Conservation (phyloP, 768 basidiomycete species). For the Dentipellis sp. region DNA sequence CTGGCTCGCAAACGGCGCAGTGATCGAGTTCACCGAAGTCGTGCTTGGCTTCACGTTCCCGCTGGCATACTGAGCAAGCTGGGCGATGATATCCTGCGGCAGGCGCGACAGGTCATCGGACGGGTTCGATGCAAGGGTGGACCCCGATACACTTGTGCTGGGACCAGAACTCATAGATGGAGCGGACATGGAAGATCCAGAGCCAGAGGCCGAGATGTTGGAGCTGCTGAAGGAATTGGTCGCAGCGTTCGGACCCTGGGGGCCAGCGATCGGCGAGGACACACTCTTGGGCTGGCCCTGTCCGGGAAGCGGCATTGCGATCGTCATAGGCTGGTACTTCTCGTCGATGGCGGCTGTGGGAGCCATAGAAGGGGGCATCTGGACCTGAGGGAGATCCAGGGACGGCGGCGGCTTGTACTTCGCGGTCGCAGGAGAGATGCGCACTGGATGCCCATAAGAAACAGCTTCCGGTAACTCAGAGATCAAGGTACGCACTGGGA, state of each 20-base stretch:
- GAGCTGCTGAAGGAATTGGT: constrained; percentile 17
- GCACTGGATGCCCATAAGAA: constrained; percentile 45
- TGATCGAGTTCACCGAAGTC: constrained; percentile 22
- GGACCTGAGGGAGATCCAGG: constrained; percentile 14
- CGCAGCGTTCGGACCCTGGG: constrained; percentile 13
- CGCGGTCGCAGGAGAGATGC: constrained; percentile 83
- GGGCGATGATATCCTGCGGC: constrained; percentile 35
- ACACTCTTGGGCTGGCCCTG: constrained; percentile 50
- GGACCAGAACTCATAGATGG: constrained; percentile 24
- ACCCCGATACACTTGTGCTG: constrained; percentile 41
- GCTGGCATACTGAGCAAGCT: constrained; percentile 28
- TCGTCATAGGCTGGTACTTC: constrained; percentile 28
- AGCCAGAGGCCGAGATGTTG: constrained; percentile 30
- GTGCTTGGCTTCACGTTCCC: constrained; percentile 4
- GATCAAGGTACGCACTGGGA: constrained; percentile 52
- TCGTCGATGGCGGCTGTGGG: not conserved
- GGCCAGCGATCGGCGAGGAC: constrained; percentile 56
- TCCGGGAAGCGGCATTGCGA: constrained; percentile 40
- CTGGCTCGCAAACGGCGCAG: constrained; percentile 35
- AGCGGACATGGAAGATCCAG: constrained; percentile 26
- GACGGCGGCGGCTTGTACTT: constrained; percentile 62
- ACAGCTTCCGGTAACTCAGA: not conserved
- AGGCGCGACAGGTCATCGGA: constrained; percentile 47
- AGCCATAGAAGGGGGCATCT: constrained; percentile 6
- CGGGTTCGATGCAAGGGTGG: constrained; percentile 37